A percentile compares a stretch with the other conserved stretches of the same genome.
These are phyloP conservation scores for Xylariaceae sp. DNA, from an alignment of 2,329 filamentous ascomycete species.

Conservation along the genomic window DNA sequence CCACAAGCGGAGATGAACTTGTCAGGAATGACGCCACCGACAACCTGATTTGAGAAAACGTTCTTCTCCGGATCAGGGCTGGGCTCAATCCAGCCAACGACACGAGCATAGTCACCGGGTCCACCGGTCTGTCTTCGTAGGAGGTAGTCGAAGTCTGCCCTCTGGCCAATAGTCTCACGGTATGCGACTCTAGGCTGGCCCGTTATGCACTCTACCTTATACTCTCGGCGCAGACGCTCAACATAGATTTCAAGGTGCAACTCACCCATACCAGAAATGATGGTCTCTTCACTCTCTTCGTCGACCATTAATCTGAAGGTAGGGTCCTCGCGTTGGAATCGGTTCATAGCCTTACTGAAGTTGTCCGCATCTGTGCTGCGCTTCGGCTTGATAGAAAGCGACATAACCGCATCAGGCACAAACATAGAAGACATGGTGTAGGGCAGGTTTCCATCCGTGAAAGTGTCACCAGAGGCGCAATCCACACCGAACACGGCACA, in stretches of 20 bases:
- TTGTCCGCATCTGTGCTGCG: constrained; percentile 88
- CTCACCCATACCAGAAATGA: constrained; percentile 98
- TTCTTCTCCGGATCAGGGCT: constrained; percentile 76
- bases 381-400: constrained; percentile 96
- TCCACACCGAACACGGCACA: constrained; percentile 98
- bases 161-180: constrained; percentile 86
- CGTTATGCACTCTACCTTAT: constrained; percentile 94
- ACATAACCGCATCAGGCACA: constrained; percentile 97
- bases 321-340: constrained; percentile 97
- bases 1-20: constrained; percentile 95
- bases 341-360: constrained; percentile 98
- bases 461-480: constrained; percentile 96
- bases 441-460: constrained; percentile 89
- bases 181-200: constrained; percentile 97
- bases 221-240: constrained; percentile 94
- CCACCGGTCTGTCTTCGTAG: constrained; percentile 96
- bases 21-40: constrained; percentile 90
- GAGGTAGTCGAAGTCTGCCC: constrained; percentile 87
- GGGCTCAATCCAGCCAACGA: constrained; percentile 91
- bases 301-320: constrained; percentile 97
- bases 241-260: constrained; percentile 97
- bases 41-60: constrained; percentile 84
- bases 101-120: constrained; percentile 92
- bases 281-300: constrained; percentile 90
- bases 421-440: constrained; percentile 99